Evolutionary conservation across 768 basidiomycete species (phyloP), one percentile per base, ranked within the genome.

Genomic region (Phaffia tasmanica): DNA sequence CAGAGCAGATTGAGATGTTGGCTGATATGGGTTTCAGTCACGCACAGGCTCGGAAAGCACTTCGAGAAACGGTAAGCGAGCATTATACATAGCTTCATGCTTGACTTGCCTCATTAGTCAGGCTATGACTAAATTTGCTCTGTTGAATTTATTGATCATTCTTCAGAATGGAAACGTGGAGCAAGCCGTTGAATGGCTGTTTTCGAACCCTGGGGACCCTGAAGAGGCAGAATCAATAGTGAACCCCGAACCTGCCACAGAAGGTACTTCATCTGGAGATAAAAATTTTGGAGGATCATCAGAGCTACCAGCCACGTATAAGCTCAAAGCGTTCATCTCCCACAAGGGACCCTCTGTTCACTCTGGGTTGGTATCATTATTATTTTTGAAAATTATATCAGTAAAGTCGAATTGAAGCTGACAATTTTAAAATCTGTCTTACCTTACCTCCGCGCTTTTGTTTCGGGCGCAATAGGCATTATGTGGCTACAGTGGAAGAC

Each of bases 301-400:
- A 2, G 71, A 73, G 1, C 79, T 90, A 0, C 93, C 93, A 0
- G 90, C 85, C 6, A 77, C 78, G 18, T 99, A 89, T 78, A 79
- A 79, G 32, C 82, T 99, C 32, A 88, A 91, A 74, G 91, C 89
- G 11, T 99, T 98, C 79, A 85, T 99, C 72, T 95, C 92, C 59
- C 94, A 99, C 80, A 98, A 95, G 73, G 93, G 94, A 0, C 88
- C 89, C 0, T 92, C 89, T 0, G 90, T 93, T 29, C 94, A 97
- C 74, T 94, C 90, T 0, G 77, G 77, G 76, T 50, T 70, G n/a
- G 61, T 67, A 73, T 51, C 73, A n/a, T 74, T 0, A 71, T 75
- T 55, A 19, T 47, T 25, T 16, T 42, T 16, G 50, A 23, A 21
- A 14, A 7, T 35, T 42, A 16, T 49, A 8, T 35, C 30, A 32